Evolutionary conservation across 23 red algal species (phyloP).

Genomic region (Gracilariopsis chorda): DNA sequence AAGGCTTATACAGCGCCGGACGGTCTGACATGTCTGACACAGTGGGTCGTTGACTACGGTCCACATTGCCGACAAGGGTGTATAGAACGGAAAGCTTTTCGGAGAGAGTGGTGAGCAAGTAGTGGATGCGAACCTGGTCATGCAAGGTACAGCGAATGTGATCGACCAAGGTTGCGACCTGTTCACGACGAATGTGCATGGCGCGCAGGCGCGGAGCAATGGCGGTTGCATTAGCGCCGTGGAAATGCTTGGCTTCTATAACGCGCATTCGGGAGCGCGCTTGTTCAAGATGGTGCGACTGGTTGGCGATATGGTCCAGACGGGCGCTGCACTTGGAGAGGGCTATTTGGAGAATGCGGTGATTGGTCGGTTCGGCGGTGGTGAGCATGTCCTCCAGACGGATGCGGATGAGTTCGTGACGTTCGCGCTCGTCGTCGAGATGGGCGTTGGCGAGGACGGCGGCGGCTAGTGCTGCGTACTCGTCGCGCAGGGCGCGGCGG

Average conservation of each 20-base stretch:
- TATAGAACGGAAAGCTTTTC: not conserved
- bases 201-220: conserved; percentile 4
- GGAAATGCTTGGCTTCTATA: conserved; percentile 51
- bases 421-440: not conserved
- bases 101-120: conserved; percentile 28
- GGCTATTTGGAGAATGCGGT: conserved; percentile 19
- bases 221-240: not conserved
- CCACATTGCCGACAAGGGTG: not conserved
- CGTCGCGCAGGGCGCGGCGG: conserved; percentile 27
- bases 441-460: not conserved
- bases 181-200: conserved; percentile 39
- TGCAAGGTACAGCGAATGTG: conserved; percentile 28
- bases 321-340: conserved; percentile 32
- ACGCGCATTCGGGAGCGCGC: conserved; percentile 40
- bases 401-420: conserved; percentile 45
- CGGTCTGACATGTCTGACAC: not conserved
- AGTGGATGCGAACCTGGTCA: conserved; percentile 43
- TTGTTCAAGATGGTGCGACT: not conserved
- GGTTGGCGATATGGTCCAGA: not conserved
- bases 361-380: not conserved
- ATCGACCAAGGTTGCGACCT: conserved; percentile 1
- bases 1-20: not conserved
- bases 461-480: conserved; percentile 20
- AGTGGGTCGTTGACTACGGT: not conserved
- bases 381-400: conserved; percentile 44